Evolutionary conservation across 495 filamentous ascomycete genomes (phyloP).

Genomic region (Hypoxylon cercidicola): DNA sequence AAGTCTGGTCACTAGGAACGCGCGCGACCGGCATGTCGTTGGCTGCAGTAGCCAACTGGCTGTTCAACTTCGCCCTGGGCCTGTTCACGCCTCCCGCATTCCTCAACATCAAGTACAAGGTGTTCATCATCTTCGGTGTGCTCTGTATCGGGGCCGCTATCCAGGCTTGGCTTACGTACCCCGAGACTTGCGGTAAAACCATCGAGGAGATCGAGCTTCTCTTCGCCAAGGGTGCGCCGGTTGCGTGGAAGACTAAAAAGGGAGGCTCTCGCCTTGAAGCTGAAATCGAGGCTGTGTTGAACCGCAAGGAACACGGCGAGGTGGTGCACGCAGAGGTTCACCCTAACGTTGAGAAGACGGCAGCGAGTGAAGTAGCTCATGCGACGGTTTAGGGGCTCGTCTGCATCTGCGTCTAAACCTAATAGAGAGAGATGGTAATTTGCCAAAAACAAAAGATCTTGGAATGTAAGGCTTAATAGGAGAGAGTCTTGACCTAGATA

Average conservation of each 20-base stretch:
- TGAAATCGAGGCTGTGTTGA: conserved; percentile 55
- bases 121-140: conserved; percentile 79
- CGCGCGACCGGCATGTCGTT: conserved; percentile 77
- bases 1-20: conserved; percentile 80
- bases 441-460: no score
- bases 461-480: no score
- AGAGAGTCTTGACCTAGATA: no score
- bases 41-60: conserved; percentile 75
- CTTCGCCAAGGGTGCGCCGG: conserved; percentile 65
- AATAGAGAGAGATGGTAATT: no score
- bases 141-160: conserved; percentile 71
- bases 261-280: conserved; percentile 58
- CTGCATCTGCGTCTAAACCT: background rate
- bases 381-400: conserved; percentile 21
- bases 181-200: conserved; percentile 75
- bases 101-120: conserved; percentile 76
- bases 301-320: conserved; percentile 41
- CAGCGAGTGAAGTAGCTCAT: conserved; percentile 22
- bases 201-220: conserved; percentile 76
- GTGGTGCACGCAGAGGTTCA: conserved; percentile 36
- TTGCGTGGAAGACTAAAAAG: conserved; percentile 69
- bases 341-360: conserved; percentile 26
- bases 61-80: conserved; percentile 79
- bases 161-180: conserved; percentile 75
- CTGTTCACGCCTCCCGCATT: conserved; percentile 78